Evolutionary conservation across 176 grass and related monocot species (phyloP), one percentile per base, ranked within the genome.

Genomic region (Rhynchospora tenuis): DNA sequence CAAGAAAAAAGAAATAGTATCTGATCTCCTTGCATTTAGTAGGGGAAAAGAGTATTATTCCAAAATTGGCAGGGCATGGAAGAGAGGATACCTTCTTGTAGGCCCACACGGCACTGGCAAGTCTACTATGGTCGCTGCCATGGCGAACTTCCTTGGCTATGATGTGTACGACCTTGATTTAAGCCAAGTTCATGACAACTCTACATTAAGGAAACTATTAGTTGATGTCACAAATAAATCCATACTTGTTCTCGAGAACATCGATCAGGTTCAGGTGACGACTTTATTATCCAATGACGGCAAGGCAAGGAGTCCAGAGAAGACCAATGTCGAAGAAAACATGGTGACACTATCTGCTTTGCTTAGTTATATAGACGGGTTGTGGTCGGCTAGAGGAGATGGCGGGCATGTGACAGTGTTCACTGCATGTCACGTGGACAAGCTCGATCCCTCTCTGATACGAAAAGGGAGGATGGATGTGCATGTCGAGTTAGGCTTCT

Each of bases 51-150:
- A 84, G 10, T 84, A 74, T 69, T 84, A 84, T 23, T 2, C 22
- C 2, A 77, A n/a, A 31, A 43, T 85, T n/a, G 83, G 83, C 7
- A 85, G 73, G 52, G 14, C 69, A 14, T 77, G 82, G 82, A 84
- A 84, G 63, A 50, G 82, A 1, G 82, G 82, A 0, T 84, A 84
- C 50, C 28, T 84, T 0, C 45, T 84, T 11, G 50, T 70, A 4
- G 82, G 82, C n/a, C 82, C 82, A 3, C 82, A 59, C 1, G 82
- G 82, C 9, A 84, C 82, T 0, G 82, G 82, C n/a, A 84, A 84
- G 50, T 72, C 82, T 17, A 84, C 82, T 17, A 84, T 84, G 82
- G 22, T 84, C 5, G 45, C 82, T 3, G 82, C 82, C 12, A 84
- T 84, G 64, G 82, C 82, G 4, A 84, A 84, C 29, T 16, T 73